Percentiles rank a stretch among this genome's conserved stretches.
Evolutionary conservation across 106 monocot genomes (phyloP).

Genomic region (Vanilla planifolia): DNA sequence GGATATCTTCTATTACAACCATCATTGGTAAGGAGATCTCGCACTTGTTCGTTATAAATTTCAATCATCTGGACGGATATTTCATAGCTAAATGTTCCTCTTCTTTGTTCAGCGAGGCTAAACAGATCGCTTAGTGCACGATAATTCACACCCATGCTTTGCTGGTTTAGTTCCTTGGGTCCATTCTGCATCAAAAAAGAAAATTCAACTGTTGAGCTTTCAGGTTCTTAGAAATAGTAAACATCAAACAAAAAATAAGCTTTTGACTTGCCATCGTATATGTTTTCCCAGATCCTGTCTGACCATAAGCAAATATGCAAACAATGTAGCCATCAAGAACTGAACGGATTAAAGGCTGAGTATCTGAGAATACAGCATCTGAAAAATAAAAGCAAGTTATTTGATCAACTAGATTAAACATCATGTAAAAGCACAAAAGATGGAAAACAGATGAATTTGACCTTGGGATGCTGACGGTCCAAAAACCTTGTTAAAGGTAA

Average conservation of each 20-base stretch:
- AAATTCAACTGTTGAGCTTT: no score
- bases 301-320: conserved; percentile 99
- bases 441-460: conserved; percentile 5
- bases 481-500: conserved; percentile 92
- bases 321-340: conserved; percentile 98
- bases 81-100: conserved; percentile 31
- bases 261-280: conserved; percentile 70
- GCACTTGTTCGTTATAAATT: conserved; percentile 62
- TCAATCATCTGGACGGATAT: conserved; percentile 61
- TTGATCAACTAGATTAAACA: not conserved
- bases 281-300: conserved; percentile 97
- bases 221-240: no score
- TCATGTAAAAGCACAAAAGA: not conserved
- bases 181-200: conserved; percentile 30
- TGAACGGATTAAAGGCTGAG: conserved; percentile 87
- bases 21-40: conserved; percentile 41
- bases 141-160: conserved; percentile 46
- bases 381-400: conserved; percentile 17
- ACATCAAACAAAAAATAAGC: no score
- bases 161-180: conserved; percentile 27
- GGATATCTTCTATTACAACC: conserved; percentile 47
- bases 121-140: conserved; percentile 50
- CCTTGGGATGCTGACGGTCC: conserved; percentile 84
- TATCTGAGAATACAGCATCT: conserved; percentile 90
- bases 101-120: conserved; percentile 36